Base-by-base conservation (phyloP, 2,329 filamentous ascomycete species). In the Sporothrix schenckii region DNA sequence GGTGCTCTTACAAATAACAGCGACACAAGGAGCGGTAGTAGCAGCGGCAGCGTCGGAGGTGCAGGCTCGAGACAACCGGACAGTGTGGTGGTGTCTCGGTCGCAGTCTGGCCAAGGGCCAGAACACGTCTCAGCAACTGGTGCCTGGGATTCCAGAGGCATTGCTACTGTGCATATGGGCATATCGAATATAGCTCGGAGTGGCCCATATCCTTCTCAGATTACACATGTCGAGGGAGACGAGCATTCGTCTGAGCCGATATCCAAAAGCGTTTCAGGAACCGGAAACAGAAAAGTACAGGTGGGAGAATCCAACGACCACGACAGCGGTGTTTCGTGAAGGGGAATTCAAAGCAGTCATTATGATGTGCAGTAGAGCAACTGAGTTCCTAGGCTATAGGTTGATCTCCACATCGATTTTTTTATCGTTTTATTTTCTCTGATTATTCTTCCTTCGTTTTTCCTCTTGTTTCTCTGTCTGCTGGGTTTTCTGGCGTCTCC, bases 201-300 rank as follows among this genome's bases (percentile, higher is more conserved):
- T 6, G 60, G 53, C 19, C 44, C 9, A 10, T 68, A 70, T 41
- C 69, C 69, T 39, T 24, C 47, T 21, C 65, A 61, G 11, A 39
- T 63, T 16, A 39, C 56, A n/a, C 68, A 61, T 16, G 47, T 60
- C n/a, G 68, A 39, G 39, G 39, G 49, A 27, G 60, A 24, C 9
- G 54, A 53, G 0, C 54, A 53, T 47, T 41, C 60, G 16, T 66
- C 72, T 3, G 75, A 77, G 72, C 74, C 73, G 10, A 75, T 77
- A 74, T 72, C 65, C 11, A 70, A 72, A 39, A 72, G 70, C 4
- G 72, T 66, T 9, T 76, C 75, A 1, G 74, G 73, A 13, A 41
- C 52, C 11, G 49, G 47, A 21, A 53, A 44, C 13, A 47, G 44
- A 4, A 24, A n/a, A 39, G 19, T 6, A 3, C 24, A 39, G 10